Evolutionary conservation across 1,284 basidiomycete genomes (phyloP), one percentile per base, ranked within the genome.

Genomic region (Caloboletus inedulis): DNA sequence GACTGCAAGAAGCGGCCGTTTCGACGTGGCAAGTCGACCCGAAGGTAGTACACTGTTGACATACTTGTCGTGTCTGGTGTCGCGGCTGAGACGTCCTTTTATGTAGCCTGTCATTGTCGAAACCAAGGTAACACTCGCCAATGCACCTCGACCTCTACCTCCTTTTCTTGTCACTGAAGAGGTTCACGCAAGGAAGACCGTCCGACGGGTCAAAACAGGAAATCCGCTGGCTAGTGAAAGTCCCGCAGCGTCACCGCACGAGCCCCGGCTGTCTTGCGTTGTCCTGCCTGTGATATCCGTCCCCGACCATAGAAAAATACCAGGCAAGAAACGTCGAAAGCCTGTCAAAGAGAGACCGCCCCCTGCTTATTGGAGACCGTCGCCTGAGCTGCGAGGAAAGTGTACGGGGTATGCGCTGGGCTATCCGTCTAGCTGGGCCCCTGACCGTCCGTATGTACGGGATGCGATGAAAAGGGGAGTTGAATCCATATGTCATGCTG

Each of bases 331-430:
- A 33, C 52, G 49, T 35, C 62, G 52, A 41, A 67, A 57, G 45
- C 13, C n/a, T 8, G 25, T 23, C 16, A 56, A 42, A 31, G 55
- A 65, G 39, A 63, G 55, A 50, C 58, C 52, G 0, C 34, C 51
- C 3, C 62, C 68, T 27, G 50, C 61, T 43, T 68, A 68, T 49
- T 68, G 66, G 66, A 59, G 59, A 42, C 68, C 69, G 4, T 47
- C 65, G 7, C 34, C 55, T 35, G 49, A 29, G 4, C 4, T 56
- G 39, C 54, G 48, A 25, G 68, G 60, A 31, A 59, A 60, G 47
- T 66, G 66, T 54, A 43, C 60, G 55, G 66, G 69, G 16, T 70
- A 70, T 53, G 69, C 55, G 2, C 36, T 68, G 16, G 66, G 66
- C 0, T 69, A 71, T 57, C 69, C 69, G 18, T 61, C 68, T 31